These are phyloP conservation scores for Talaromyces proteolyticus DNA, from an alignment of 495 filamentous ascomycete species.

Conservation along the genomic window DNA sequence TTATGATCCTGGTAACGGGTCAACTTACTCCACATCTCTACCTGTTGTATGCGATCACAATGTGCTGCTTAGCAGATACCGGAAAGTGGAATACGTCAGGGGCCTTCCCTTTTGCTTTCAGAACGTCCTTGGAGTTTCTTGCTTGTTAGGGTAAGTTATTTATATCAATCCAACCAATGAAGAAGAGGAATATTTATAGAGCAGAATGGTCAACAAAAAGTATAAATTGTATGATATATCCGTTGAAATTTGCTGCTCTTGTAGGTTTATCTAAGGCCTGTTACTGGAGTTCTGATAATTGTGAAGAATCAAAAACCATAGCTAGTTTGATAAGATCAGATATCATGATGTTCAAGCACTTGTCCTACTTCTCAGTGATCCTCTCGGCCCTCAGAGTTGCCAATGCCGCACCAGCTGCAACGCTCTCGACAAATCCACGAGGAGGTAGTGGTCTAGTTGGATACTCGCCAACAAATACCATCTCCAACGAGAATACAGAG, in stretches of 20 bases:
- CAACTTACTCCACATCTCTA: no score
- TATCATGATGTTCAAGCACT: neutral
- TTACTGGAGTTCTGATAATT: neutral
- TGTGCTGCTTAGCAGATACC: no score
- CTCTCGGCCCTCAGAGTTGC: neutral
- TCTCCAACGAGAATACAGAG: slow-evolving; percentile 22
- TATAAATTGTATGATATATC: neutral
- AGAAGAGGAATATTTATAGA: neutral
- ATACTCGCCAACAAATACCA: slow-evolving; percentile 28
- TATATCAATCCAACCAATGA: neutral
- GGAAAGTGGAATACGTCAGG: no score
- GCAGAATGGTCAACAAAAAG: neutral
- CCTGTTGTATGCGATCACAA: no score
- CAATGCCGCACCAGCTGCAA: slow-evolving; percentile 12
- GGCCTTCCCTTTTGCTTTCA: neutral
- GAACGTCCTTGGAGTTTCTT: neutral
- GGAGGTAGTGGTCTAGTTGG: slow-evolving; percentile 27
- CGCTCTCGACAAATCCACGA: slow-evolving; percentile 12
- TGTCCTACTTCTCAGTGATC: neutral
- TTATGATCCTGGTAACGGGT: no score
- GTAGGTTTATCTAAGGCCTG: neutral
- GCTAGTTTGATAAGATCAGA: no score
- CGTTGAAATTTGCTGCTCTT: neutral
- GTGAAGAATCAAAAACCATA: neutral
- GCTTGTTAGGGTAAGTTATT: neutral